Evolutionary conservation across 768 basidiomycete genomes (phyloP), one percentile per base, ranked within the genome.

Genomic region (Lactarius hengduanensis): DNA sequence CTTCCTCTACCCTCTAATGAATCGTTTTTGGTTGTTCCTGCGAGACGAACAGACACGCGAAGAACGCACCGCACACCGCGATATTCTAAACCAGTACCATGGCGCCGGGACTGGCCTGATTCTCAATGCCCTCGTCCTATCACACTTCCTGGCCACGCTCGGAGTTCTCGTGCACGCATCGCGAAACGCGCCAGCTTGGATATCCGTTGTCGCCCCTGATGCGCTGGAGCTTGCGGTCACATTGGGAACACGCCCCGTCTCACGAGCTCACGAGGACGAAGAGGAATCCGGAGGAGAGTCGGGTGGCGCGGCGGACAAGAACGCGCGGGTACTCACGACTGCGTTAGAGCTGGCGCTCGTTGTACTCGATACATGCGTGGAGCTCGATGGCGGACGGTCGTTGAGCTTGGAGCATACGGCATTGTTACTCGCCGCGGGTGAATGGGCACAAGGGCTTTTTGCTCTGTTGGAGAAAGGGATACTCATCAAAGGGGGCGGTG

Each of bases 11-110:
- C 97, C 97, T 0, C 80, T 98, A 61, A 84, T 98, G 77, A 90
- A 95, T 71, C 85, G 89, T n/a, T 97, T 98, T 77, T 99, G 95
- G 95, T 73, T 83, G n/a, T 93, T 96, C 77, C 84, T 97, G 55
- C 86, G 91, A 8, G 94, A 96, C 71, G 88, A 92, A 72, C 87
- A 91, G 71, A 81, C 84, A 2, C 83, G 92, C 43, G 91, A 94
- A 72, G 83, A 85, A 60, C 83, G 91, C 50, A 89, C 89, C 2
- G 80, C 83, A 2, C 81, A 82, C 47, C 80, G 80, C n/a, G 77
- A 82, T 32, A 79, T 78, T n/a, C 74, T 86, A 32, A 75, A 82
- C 50, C 81, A 80, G 61, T 93, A 92, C 72, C 82, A 82, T 18
- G 85, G 90, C 1, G 86, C 90, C 0, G 93, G 92, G 11, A 89